Percentiles rank a stretch among this genome's conserved stretches.
These are phyloP conservation scores for Oryza glaberrima DNA, from an alignment of 176 grass and related monocot genomes.

Conservation along the genomic window DNA sequence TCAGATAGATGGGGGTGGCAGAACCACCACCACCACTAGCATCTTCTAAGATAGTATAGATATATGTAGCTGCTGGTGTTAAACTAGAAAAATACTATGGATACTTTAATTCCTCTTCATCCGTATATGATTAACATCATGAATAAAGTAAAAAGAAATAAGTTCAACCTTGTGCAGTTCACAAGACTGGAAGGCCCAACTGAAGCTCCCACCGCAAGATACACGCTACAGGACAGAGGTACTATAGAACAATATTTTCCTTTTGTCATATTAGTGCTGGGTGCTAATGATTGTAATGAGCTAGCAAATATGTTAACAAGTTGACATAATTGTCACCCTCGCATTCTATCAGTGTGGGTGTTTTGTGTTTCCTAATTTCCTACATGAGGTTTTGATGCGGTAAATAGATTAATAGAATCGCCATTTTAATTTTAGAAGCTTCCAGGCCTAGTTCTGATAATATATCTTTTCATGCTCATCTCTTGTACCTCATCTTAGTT, in stretches of 20 bases:
- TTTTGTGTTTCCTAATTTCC: not conserved
- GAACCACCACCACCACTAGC: too few relatives aligned
- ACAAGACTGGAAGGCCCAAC: constrained; percentile 83
- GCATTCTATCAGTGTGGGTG: not conserved
- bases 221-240: constrained; percentile 91
- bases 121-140: not conserved
- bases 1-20: too few relatives aligned
- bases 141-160: not conserved
- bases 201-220: constrained; percentile 79
- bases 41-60: not conserved
- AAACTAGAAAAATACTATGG: not conserved
- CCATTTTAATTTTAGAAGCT: not conserved
- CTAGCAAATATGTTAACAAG: not conserved
- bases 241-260: constrained; percentile 9
- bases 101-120: not conserved
- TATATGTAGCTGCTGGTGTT: not conserved
- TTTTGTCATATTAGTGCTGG: not conserved
- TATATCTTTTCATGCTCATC: not conserved
- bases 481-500: not conserved
- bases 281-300: not conserved
- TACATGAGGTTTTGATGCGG: not conserved
- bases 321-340: not conserved
- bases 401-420: not conserved
- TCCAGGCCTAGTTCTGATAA: not conserved
- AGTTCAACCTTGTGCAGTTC: constrained; percentile 54